Percentiles rank a stretch among this genome's conserved stretches.
Evolutionary conservation across 164 flowering plant genomes (phyloP).

Genomic region (Sedum album): DNA sequence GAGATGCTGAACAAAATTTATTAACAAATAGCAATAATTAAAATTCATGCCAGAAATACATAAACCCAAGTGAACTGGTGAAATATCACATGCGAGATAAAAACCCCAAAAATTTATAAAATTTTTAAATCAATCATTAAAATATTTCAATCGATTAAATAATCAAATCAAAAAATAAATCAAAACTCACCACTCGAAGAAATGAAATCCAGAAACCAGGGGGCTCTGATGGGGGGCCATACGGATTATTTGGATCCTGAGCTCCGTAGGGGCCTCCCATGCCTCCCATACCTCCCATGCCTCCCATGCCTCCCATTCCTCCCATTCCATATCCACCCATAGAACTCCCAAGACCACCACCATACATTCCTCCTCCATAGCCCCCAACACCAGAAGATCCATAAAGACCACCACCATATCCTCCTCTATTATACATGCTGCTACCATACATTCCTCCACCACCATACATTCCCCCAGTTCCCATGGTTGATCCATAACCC

Average conservation of each 20-base stretch:
- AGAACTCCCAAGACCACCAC: constrained; percentile 47
- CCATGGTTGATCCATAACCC: neutral
- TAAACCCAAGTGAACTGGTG: too few species aligned
- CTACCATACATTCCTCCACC: constrained; percentile 31
- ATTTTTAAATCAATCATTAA: too few species aligned
- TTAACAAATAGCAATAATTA: too few species aligned
- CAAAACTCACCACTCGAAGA: constrained; percentile 50
- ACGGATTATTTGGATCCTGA: constrained; percentile 90
- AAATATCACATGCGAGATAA: too few species aligned
- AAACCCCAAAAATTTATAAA: too few species aligned
- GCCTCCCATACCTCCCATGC: constrained; percentile 35
- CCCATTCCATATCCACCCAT: constrained; percentile 54
- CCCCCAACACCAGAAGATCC: constrained; percentile 26
- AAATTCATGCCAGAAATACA: too few species aligned
- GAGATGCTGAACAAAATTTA: too few species aligned
- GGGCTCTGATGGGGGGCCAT: constrained; percentile 67
- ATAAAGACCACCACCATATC: constrained; percentile 49
- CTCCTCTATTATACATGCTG: constrained; percentile 25
- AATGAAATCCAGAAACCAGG: constrained; percentile 96
- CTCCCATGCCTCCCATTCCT: constrained; percentile 24
- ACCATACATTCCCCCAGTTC: constrained; percentile 35
- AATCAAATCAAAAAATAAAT: neutral
- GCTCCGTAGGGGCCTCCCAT: constrained; percentile 52
- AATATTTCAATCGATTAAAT: too few species aligned
- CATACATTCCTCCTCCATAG: constrained; percentile 67